Conservation (phyloP, 345 rosid species). For the Citrus medica region DNA sequence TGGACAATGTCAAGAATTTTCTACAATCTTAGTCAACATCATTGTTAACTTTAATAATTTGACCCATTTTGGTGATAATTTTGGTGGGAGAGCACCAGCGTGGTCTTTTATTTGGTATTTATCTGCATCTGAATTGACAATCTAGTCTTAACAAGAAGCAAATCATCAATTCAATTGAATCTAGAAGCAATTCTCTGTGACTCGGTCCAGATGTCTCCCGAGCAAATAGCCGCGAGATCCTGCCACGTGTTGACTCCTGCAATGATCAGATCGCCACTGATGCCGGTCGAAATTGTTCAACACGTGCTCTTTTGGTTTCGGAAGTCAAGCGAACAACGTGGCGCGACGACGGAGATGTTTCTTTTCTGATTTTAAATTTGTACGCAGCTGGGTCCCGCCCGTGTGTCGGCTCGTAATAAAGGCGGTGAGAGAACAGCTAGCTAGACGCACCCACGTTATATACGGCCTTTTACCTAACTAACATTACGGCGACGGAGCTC, state of each 20-base stretch:
- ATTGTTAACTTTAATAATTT: too few species aligned
- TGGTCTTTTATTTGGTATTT: too few species aligned
- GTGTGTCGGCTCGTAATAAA: background rate
- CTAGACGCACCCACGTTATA: too few species aligned
- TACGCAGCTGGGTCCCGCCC: background rate
- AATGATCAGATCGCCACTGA: too few species aligned
- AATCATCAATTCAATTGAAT: too few species aligned
- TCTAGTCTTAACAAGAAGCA: too few species aligned
- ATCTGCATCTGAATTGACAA: too few species aligned
- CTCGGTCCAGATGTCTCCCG: too few species aligned
- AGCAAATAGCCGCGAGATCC: background rate
- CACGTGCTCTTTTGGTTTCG: slow-evolving; percentile 17
- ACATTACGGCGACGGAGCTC: background rate
- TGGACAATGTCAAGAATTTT: background rate
- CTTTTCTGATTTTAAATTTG: too few species aligned
- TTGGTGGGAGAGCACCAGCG: background rate
- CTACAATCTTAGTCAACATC: background rate
- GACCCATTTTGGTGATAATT: background rate
- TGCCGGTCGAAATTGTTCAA: slow-evolving; percentile 6
- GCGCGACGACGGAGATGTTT: background rate
- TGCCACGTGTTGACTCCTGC: background rate
- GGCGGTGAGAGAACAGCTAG: too few species aligned
- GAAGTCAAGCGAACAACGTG: background rate
- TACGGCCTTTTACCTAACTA: background rate
- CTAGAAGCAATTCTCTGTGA: too few species aligned